Evolutionary conservation across 129 eudicot species (phyloP), one percentile per base, ranked within the genome.

Genomic region (Arctium minus): DNA sequence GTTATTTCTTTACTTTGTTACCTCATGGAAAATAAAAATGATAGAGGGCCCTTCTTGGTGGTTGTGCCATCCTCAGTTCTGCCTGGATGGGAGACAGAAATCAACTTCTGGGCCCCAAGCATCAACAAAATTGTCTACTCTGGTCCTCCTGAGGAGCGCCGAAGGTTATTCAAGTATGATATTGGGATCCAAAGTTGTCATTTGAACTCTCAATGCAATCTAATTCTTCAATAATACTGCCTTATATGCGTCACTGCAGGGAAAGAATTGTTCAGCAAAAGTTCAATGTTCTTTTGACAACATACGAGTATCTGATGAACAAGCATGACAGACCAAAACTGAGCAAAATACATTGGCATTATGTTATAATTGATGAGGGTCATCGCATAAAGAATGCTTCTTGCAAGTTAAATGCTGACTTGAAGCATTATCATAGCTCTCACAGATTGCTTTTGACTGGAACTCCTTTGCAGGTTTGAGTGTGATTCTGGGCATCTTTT

Each of bases 371-470:
- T 87, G 99, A 96, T 82, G 99, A 96, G 86, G 99, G 99, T 62
- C 99, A 96, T 85, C 97, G 99, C 32, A 96, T 96, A 53, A 96
- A 96, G 93, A 96, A 96, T 91, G 99, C 99, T 72, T 96, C 99
- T 79, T 96, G 99, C 97, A 96, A 96, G 87, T 88, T 96, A 86
- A 96, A 96, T 93, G 99, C 99, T 83, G 99, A 96, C 10, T 85
- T 96, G 90, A 96, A 96, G 91, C 95, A 85, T 80, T 96, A 96
- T 77, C 93, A 84, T 27, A 96, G 99, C 82, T 90, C 94, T 81
- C 99, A 96, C 88, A 89, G 98, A 85, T 79, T 96, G 89, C 93
- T 96, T 79, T 84, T 96, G 88, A 96, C 99, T 70, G 98, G 98
- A 86, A 96, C 99, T 74, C 99, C 99, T 17, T 80, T 96, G 81